phyloP scores from a whole-genome alignment of 495 filamentous ascomycete species.

The Penicillium malachiteum region DNA sequence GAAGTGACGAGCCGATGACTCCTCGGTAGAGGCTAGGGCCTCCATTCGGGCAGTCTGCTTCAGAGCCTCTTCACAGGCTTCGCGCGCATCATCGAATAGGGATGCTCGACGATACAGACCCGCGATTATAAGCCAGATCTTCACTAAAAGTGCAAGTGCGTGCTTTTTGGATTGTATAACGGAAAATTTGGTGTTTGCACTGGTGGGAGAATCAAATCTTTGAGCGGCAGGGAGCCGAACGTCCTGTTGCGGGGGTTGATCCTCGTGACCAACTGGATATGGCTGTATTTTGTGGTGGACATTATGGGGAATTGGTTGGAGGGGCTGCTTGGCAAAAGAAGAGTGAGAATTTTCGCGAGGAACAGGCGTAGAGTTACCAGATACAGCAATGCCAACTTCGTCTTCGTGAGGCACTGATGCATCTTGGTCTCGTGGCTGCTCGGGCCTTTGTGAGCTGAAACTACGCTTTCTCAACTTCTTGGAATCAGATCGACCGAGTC shows the following conservation, averaged over 20 bases:
- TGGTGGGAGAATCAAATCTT: conserved; percentile 46
- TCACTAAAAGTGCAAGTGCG: conserved; percentile 62
- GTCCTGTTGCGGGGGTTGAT: conserved; percentile 54
- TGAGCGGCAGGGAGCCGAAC: conserved; percentile 45
- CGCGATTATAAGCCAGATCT: conserved; percentile 85
- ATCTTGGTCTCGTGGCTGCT: conserved; percentile 16
- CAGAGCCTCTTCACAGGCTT: conserved; percentile 77
- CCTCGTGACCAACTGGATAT: conserved; percentile 42
- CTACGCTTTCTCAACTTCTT: conserved; percentile 49
- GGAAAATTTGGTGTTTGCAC: conserved; percentile 38
- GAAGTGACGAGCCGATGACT: conserved; percentile 51
- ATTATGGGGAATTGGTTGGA: conserved; percentile 53
- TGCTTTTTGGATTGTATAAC: conserved; percentile 50
- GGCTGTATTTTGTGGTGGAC: conserved; percentile 42
- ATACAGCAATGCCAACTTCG: conserved; percentile 45
- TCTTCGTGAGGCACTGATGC: conserved; percentile 15
- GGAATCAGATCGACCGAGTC: conserved; percentile 36
- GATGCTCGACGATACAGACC: conserved; percentile 81
- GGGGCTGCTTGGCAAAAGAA: conserved; percentile 36
- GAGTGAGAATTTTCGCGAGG: conserved; percentile 15
- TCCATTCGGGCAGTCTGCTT: conserved; percentile 59
- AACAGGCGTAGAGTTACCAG: conserved; percentile 24
- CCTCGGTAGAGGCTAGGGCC: conserved; percentile 38
- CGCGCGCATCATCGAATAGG: conserved; percentile 72
- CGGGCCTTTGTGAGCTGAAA: conserved; percentile 31